Evolutionary conservation across 768 basidiomycete genomes (phyloP), one percentile per base, ranked within the genome.

Genomic region (Lactarius psammicola): DNA sequence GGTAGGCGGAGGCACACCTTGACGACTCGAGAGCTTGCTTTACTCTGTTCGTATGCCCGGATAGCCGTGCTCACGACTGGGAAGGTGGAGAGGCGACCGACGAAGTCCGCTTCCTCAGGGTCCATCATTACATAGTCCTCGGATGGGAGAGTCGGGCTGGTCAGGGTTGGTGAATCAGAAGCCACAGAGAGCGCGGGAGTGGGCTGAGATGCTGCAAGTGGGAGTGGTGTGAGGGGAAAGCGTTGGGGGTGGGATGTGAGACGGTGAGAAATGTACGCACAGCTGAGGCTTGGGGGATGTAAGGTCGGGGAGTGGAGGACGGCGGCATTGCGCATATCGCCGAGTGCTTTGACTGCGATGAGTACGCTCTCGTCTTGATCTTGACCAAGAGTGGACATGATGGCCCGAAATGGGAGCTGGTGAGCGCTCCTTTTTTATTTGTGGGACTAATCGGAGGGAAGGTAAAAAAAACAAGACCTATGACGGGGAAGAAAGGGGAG

Each of bases 1-100:
- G 31, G n/a, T 51, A 59, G 46, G 10, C 13, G 1, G 10, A 9
- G 23, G 42, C 80, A 60, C 66, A 92, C 92, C 81, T 94, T 93
- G 69, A 95, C 90, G 54, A 94, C 90, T 40, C 90, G 80, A 11
- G 91, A 93, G 69, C 85, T 86, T 8, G 89, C 90, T 75, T 94
- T 95, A 53, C 88, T 87, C 23, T 91, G 86, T 73, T 94, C 92
- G 69, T 94, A 94, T 0, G 83, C 87, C 13, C 86, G 77, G 20
- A 94, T 71, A 1, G 90, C 92, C 26, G 85, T 83, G 69, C 85
- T 85, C 10, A 94, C 86, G 58, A 92, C 79, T 0, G 92, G 92
- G 10, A 93, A 66, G 65, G 80, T 83, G 2, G 89, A 84, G 70
- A 93, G 83, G 51, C 92, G 77, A 42, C 82, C 78, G 5, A 85